Base-by-base conservation (phyloP, 2,329 filamentous ascomycete genomes). In the Exophiala mesophila region DNA sequence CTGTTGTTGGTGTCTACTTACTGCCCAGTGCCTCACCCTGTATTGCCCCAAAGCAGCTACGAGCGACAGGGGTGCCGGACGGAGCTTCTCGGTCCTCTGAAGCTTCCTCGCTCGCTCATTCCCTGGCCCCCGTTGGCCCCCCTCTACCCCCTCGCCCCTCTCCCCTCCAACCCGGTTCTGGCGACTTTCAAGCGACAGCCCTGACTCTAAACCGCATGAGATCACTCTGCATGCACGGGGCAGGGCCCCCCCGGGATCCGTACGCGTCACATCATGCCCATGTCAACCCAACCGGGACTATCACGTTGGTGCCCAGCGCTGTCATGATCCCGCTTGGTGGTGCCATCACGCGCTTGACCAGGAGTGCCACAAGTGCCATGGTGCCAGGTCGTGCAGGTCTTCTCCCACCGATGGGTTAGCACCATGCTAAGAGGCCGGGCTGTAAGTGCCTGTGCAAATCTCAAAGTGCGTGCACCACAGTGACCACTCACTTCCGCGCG, bases 301-400 rank as follows among this genome's bases (percentile, higher is more conserved):
- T 45, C 43, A 39, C 29, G 36, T 45, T 45, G 45, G 41, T 51
- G 42, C 48, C 48, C 48, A 51, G 48, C 21, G 41, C 45, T 51
- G 48, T 38, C 45, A 48, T 43, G 41, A 51, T 51, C 45, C 48
- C 48, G 48, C 45, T 36, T 42, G 39, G 30, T 39, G 45, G 45
- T 39, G 38, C 44, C 44, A 47, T 47, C 44, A 47, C 45, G 48
- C 48, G 45, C 45, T 45, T 45, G 41, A 36, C 38, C 45, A 43
- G 21, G 41, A 36, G 41, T 45, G 36, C 41, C 45, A 36, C 30
- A 37, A n/a, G n/a, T n/a, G n/a, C n/a, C n/a, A n/a, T n/a, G n/a
- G n/a, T n/a, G n/a, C n/a, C n/a, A n/a, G n/a, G n/a, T n/a, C n/a
- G n/a, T n/a, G n/a, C n/a, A n/a, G n/a, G n/a, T n/a, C n/a, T n/a